Evolutionary conservation across 2,329 filamentous ascomycete genomes (phyloP).

Genomic region (Venturia nashicola): DNA sequence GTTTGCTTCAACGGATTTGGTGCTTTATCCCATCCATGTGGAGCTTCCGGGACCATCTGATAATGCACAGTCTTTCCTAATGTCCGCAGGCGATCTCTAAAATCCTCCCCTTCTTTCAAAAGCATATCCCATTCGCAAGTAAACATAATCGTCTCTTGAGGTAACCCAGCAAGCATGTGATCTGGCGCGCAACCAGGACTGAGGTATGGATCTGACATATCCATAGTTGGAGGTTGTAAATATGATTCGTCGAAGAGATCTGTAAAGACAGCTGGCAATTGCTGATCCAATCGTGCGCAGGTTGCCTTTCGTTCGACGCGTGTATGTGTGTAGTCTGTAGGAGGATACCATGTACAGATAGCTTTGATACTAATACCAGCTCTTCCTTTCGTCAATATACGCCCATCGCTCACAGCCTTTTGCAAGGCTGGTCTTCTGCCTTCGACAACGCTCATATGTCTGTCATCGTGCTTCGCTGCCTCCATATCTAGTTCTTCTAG

Average conservation of each 20-base stretch:
- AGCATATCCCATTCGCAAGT: conserved; percentile 58
- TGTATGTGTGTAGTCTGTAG: conserved; percentile 48
- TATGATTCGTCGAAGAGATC: conserved; percentile 41
- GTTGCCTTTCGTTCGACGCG: conserved; percentile 46
- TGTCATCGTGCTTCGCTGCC: conserved; percentile 16
- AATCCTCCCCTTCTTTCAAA: conserved; percentile 47
- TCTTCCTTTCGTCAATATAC: conserved; percentile 12
- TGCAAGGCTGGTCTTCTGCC: conserved; percentile 18
- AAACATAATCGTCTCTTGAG: conserved; percentile 48
- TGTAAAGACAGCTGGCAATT: conserved; percentile 38
- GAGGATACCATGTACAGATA: conserved; percentile 50
- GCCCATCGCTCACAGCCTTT: conserved; percentile 24
- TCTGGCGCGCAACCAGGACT: conserved; percentile 44
- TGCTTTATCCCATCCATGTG: conserved; percentile 56
- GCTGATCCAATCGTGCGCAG: conserved; percentile 39
- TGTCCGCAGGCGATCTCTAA: conserved; percentile 45
- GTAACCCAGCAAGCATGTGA: conserved; percentile 41
- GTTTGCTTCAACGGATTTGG: conserved; percentile 46
- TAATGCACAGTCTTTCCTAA: conserved; percentile 46
- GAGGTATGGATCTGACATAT: conserved; percentile 45
- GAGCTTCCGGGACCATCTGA: conserved; percentile 44
- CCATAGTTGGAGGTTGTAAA: conserved; percentile 33
- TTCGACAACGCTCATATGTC: conserved; percentile 3
- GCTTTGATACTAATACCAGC: conserved; percentile 38
- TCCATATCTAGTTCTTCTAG: conserved; percentile 29